Evolutionary conservation across 2,329 filamentous ascomycete species (phyloP).

Genomic region (Ophioceras dolichostomum): DNA sequence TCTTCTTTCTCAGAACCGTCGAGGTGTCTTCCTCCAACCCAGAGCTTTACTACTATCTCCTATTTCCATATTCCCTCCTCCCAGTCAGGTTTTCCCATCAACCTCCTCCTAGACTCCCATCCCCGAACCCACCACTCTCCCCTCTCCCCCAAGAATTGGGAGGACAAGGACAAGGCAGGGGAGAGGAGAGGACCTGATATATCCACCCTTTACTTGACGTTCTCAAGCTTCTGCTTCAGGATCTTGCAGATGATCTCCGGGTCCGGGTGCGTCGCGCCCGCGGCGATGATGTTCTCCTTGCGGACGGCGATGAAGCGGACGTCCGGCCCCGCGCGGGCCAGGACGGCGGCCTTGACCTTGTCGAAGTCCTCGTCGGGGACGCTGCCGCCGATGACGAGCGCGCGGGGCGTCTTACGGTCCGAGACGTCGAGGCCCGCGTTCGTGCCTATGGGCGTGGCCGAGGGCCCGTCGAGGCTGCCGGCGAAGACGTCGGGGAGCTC

Average conservation of each 20-base stretch:
- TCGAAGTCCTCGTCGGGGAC: constrained; percentile 1
- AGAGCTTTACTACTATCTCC: too few species aligned
- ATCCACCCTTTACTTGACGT: neutral
- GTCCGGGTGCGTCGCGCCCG: neutral
- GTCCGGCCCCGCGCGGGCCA: neutral
- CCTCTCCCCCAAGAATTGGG: too few species aligned
- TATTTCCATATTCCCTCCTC: too few species aligned
- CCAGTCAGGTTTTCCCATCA: too few species aligned
- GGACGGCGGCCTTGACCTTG: neutral
- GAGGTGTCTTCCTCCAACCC: too few species aligned
- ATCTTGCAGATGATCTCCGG: neutral
- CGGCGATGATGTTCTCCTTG: neutral
- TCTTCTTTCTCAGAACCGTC: too few species aligned
- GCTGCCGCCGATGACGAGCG: constrained; percentile 4
- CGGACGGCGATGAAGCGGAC: neutral
- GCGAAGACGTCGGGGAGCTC: constrained; percentile 1
- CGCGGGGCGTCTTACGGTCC: constrained; percentile 1
- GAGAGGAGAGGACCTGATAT: too few species aligned
- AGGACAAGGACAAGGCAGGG: too few species aligned
- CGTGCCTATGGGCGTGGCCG: neutral
- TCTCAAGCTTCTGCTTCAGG: neutral
- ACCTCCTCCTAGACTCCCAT: too few species aligned
- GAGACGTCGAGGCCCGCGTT: neutral
- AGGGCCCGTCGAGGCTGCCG: neutral
- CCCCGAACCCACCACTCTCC: too few species aligned